phyloP scores from a whole-genome alignment of 768 basidiomycete species.

The Boletus huronensis region DNA sequence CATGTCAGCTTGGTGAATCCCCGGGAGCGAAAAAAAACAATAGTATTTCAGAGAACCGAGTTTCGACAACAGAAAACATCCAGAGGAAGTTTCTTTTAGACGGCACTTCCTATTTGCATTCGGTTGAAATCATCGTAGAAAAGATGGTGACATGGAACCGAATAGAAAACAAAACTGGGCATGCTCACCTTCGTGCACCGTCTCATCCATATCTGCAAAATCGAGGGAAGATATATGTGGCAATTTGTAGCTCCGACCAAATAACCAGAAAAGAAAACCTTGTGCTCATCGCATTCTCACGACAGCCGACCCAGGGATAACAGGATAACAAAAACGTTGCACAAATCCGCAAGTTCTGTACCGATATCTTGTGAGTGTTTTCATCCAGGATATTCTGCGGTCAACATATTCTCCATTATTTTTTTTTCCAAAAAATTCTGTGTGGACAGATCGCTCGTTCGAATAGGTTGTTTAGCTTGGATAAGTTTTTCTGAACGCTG shows the following conservation, averaged over 20 bases:
- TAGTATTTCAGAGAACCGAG: slow-evolving; percentile 32
- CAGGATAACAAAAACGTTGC: slow-evolving; percentile 32
- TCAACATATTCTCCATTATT: slow-evolving; percentile 3
- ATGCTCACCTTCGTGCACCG: slow-evolving; percentile 17
- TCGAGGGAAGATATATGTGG: slow-evolving; percentile 4
- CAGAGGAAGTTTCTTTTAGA: slow-evolving; percentile 26
- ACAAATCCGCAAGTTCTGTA: slow-evolving; percentile 19
- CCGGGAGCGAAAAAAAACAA: background rate
- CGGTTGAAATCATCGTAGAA: slow-evolving; percentile 31
- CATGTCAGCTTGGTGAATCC: slow-evolving; percentile 4
- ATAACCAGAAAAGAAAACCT: slow-evolving; percentile 26
- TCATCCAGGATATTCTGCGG: slow-evolving; percentile 10
- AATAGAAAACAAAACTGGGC: background rate
- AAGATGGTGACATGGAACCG: background rate
- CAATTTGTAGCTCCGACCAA: slow-evolving; percentile 30
- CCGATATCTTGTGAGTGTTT: slow-evolving; percentile 26
- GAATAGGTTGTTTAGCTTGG: slow-evolving; percentile 30
- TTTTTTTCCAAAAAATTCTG: slow-evolving; percentile 20
- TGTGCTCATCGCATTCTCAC: slow-evolving; percentile 32
- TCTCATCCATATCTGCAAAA: background rate
- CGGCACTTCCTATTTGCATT: slow-evolving; percentile 38
- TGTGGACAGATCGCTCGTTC: slow-evolving; percentile 21
- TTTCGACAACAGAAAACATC: slow-evolving; percentile 31
- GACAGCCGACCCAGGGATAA: slow-evolving; percentile 37
- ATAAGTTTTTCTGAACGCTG: slow-evolving; percentile 29